phyloP scores from a whole-genome alignment of 306 rosid species.

The Cucumis hystrix region DNA sequence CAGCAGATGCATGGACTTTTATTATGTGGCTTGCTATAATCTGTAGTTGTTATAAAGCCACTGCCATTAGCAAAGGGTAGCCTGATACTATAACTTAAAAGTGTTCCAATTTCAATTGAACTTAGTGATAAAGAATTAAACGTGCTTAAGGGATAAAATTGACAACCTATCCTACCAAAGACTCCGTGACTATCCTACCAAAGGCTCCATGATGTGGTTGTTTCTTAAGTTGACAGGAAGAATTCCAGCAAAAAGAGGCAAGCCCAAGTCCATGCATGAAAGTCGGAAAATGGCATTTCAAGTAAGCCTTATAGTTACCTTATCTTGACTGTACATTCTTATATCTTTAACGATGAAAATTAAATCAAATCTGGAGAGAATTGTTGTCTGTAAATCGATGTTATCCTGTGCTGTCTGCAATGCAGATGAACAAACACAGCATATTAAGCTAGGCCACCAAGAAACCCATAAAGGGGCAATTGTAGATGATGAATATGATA shows the following conservation, averaged over 20 bases:
- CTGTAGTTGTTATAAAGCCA: slow-evolving; percentile 31
- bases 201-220: neutral
- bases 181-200: neutral
- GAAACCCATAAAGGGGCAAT: neutral
- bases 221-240: neutral
- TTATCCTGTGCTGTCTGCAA: slow-evolving; percentile 96
- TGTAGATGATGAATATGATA: neutral
- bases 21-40: slow-evolving; percentile 84
- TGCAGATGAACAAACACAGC: neutral
- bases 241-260: neutral
- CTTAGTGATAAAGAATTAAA: neutral
- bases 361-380: slow-evolving; percentile 92
- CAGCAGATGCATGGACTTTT: slow-evolving; percentile 75
- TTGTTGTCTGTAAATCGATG: slow-evolving; percentile 96
- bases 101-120: neutral
- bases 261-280: neutral
- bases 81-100: neutral
- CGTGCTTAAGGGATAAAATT: neutral
- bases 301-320: slow-evolving; percentile 38
- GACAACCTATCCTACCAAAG: neutral
- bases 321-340: slow-evolving; percentile 89
- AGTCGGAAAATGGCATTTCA: neutral
- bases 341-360: slow-evolving; percentile 94
- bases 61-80: neutral
- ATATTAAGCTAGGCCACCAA: neutral